Conservation (phyloP, 2,329 filamentous ascomycete genomes). For the Simplicillium aogashimaense region DNA sequence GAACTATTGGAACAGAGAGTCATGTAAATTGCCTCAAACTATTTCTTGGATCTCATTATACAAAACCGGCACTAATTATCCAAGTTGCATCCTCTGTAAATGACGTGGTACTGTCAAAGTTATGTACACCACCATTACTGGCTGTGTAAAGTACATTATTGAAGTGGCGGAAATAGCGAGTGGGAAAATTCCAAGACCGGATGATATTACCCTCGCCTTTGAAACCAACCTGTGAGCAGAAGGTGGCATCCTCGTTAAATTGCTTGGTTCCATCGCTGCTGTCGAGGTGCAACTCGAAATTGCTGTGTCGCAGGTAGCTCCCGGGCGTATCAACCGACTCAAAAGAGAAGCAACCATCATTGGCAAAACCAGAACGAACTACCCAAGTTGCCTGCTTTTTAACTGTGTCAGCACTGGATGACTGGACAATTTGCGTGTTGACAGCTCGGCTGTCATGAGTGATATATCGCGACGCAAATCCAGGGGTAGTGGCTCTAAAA, state of each 20-base stretch:
- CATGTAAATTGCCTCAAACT: too few relatives aligned
- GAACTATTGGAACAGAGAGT: too few relatives aligned
- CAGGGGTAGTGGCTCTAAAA: constrained; percentile 42
- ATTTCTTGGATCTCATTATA: too few relatives aligned
- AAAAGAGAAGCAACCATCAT: constrained; percentile 49
- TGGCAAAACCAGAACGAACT: constrained; percentile 43
- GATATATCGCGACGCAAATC: constrained; percentile 44
- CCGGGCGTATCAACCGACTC: constrained; percentile 49
- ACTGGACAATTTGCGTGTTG: constrained; percentile 44
- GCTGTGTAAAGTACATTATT: constrained; percentile 25
- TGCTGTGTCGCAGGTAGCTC: constrained; percentile 45
- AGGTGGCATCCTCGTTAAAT: constrained; percentile 53
- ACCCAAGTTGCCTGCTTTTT: constrained; percentile 44
- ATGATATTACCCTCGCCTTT: constrained; percentile 41
- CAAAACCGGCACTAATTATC: constrained; percentile 18
- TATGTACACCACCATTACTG: constrained; percentile 45
- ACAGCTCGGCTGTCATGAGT: constrained; percentile 40
- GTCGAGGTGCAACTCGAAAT: constrained; percentile 39
- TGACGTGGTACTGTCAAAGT: constrained; percentile 35
- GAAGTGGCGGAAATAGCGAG: constrained; percentile 47
- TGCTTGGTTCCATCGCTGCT: constrained; percentile 44
- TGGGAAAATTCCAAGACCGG: constrained; percentile 50
- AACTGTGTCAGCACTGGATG: constrained; percentile 35
- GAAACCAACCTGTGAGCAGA: constrained; percentile 44
- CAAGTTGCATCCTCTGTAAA: constrained; percentile 48